phyloP scores from a whole-genome alignment of 805 yeast species.

The Candida awuae region DNA sequence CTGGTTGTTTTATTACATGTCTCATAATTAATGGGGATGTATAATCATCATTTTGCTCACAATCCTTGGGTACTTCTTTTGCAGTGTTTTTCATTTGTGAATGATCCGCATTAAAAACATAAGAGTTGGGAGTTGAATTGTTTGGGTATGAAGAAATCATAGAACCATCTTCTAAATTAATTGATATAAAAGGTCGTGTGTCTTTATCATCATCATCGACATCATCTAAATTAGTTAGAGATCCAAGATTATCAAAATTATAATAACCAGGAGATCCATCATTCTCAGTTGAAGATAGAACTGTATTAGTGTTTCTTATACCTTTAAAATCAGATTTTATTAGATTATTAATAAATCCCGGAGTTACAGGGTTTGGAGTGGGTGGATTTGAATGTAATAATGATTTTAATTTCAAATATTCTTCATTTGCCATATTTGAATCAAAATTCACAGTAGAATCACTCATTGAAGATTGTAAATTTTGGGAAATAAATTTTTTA shows the following conservation, averaged over 20 bases:
- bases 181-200: constrained; percentile 25
- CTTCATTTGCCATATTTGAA: constrained; percentile 33
- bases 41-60: constrained; percentile 35
- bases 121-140: constrained; percentile 33
- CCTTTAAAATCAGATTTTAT: not conserved
- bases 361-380: constrained; percentile 21
- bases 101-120: constrained; percentile 44
- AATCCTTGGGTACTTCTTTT: constrained; percentile 34
- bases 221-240: not conserved
- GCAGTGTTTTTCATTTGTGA: constrained; percentile 44
- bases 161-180: constrained; percentile 21
- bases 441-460: constrained; percentile 22
- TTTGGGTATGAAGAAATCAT: constrained; percentile 29
- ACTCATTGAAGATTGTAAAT: constrained; percentile 13
- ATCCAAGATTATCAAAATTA: not conserved
- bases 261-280: not conserved
- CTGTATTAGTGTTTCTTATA: not conserved
- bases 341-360: not conserved
- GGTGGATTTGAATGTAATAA: constrained; percentile 30
- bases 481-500: not conserved
- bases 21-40: constrained; percentile 51
- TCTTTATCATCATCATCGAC: constrained; percentile 20
- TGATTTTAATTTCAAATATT: constrained; percentile 28
- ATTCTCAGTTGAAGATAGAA: not conserved
- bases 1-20: constrained; percentile 44